Evolutionary conservation across 106 monocot genomes (phyloP), one percentile per base, ranked within the genome.

Genomic region (Dioscorea dumetorum): DNA sequence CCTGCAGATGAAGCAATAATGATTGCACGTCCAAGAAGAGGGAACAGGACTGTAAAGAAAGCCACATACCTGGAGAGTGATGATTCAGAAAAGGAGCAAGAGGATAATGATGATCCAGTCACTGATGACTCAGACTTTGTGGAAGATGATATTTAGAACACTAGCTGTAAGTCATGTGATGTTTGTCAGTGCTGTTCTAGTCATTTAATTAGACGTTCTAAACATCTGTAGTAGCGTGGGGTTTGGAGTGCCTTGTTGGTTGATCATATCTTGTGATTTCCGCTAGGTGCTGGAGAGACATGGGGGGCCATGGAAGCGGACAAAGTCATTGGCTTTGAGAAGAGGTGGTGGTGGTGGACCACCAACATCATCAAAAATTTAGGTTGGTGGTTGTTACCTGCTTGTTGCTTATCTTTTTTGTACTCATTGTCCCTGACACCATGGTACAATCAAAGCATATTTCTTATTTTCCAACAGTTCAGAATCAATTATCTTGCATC

Each of bases 111-210:
- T 1, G 69, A 70, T 1, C 62, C 41, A 49, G 63, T 28, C 2
- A 70, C 66, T 16, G 81, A 84, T 19, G 78, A 81, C 57, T 84
- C 88, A 18, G 83, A 88, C 53, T 84, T 79, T 21, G 54, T 68
- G 17, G 84, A 81, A 33, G 76, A 80, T 57, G 67, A 72, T 4
- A 76, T 71, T 12, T 78, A 51, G n/a, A 74, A 58, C 18, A 16
- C 19, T 13, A 56, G 13, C 19, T 56, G n/a, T 19, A 18, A 19
- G 54, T 5, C n/a, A 12, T 18, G 54, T 56, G 19, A 0, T 59
- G 9, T 5, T 22, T 20, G 18, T 2, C 8, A 20, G 8, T 20
- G 19, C 20, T 58, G 58, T 18, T 58, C n/a, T 16, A 58, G 0
- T 8, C 19, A n/a, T 0, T 8, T 19, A 1, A 8, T 58, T 20